A percentile compares a stretch with the other conserved stretches of the same genome.
These are phyloP conservation scores for Thamnidium elegans DNA, from an alignment of 192 early-diverging fungal species.

Conservation along the genomic window DNA sequence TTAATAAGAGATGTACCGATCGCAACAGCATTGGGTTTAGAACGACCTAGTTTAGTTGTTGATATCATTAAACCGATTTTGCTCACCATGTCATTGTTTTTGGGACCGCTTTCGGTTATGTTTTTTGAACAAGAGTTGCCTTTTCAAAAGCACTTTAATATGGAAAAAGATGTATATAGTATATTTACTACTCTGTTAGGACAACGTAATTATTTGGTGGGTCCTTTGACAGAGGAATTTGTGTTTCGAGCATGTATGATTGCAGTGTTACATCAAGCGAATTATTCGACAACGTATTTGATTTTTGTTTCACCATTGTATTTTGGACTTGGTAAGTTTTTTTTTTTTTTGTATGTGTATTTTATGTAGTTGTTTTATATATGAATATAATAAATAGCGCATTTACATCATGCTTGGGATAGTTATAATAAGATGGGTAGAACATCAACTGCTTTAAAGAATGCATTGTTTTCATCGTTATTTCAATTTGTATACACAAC, in stretches of 20 bases:
- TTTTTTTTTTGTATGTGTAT: not conserved
- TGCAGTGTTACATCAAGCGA: slow-evolving; percentile 42
- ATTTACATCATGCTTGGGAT: slow-evolving; percentile 69
- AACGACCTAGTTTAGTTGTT: not conserved
- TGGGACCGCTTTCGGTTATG: slow-evolving; percentile 51
- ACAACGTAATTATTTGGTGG: slow-evolving; percentile 52
- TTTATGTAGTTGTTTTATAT: not conserved
- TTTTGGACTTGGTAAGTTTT: slow-evolving; percentile 68
- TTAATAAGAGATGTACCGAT: not conserved
- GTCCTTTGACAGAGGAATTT: slow-evolving; percentile 70
- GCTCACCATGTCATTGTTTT: slow-evolving; percentile 50
- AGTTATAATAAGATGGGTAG: slow-evolving; percentile 41
- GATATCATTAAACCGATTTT: slow-evolving; percentile 28
- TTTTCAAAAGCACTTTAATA: slow-evolving; percentile 38
- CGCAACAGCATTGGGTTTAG: slow-evolving; percentile 11
- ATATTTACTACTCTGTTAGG: slow-evolving; percentile 27
- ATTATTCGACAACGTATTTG: slow-evolving; percentile 30
- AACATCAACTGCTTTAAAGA: slow-evolving; percentile 35
- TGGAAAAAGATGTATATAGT: slow-evolving; percentile 25
- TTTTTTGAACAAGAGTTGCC: slow-evolving; percentile 43
- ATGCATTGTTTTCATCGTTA: slow-evolving; percentile 29
- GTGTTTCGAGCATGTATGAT: slow-evolving; percentile 74
- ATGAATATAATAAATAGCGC: slow-evolving; percentile 42
- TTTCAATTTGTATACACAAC: slow-evolving; percentile 75
- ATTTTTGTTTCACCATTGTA: slow-evolving; percentile 62